Percentiles rank a stretch among this genome's conserved stretches.
Conservation (phyloP, 306 rosid genomes). For the Fragaria nilgerrensis region DNA sequence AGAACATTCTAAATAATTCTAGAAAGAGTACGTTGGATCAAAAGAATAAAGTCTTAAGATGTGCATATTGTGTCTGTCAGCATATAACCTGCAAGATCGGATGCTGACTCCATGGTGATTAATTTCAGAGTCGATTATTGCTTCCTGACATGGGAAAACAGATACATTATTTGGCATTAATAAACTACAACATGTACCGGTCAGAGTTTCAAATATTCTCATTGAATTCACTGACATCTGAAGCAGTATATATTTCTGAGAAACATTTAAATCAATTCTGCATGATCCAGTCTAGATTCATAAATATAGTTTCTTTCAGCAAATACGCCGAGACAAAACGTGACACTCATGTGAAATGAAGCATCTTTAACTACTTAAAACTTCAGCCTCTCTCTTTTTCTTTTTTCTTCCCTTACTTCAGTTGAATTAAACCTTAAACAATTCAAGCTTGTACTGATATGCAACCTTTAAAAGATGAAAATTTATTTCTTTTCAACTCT, state of each 20-base stretch:
- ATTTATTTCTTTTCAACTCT: background rate
- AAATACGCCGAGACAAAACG: background rate
- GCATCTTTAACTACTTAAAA: background rate
- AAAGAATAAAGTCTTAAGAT: background rate
- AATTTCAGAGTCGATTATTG: background rate
- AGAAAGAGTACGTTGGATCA: background rate
- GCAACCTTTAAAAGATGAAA: background rate
- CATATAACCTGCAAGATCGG: background rate
- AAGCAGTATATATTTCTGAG: background rate
- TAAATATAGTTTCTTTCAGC: background rate
- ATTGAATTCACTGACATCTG: background rate
- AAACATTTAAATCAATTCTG: background rate
- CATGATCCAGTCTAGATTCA: background rate
- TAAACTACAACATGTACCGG: background rate
- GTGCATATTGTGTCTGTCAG: background rate
- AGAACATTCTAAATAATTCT: background rate
- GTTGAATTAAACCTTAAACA: background rate
- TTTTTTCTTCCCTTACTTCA: background rate
- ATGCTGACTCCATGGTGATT: background rate
- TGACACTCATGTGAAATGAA: background rate
- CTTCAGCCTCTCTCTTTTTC: background rate
- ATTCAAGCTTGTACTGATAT: background rate
- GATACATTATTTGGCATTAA: background rate
- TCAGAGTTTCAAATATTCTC: background rate
- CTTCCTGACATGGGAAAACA: background rate